phyloP scores from a whole-genome alignment of 768 basidiomycete genomes.

The Auricularia sp. region DNA sequence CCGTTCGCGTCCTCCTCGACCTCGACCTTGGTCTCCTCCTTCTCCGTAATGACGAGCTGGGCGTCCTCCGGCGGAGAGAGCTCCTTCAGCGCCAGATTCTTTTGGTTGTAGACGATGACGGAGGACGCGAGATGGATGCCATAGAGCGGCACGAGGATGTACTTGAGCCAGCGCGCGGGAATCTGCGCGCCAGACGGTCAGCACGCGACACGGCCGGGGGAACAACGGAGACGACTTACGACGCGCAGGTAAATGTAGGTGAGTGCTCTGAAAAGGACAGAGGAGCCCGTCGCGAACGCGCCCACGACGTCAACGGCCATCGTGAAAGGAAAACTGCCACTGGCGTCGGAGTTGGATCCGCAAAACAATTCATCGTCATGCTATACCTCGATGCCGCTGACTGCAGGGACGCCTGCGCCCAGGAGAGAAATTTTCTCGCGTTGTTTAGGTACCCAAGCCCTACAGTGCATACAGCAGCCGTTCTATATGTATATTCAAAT shows the following conservation, averaged over 20 bases:
- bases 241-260: slow-evolving; percentile 43
- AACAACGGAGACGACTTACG: slow-evolving; percentile 23
- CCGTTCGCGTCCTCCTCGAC: not conserved
- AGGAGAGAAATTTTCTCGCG: not conserved
- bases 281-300: not conserved
- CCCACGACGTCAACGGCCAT: not conserved
- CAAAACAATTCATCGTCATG: not conserved
- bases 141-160: slow-evolving; percentile 21
- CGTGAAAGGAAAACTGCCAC: not conserved
- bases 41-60: not conserved
- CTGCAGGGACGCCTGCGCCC: not conserved
- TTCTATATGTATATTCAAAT: not conserved
- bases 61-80: not conserved
- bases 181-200: slow-evolving; percentile 22
- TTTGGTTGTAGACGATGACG: slow-evolving; percentile 9
- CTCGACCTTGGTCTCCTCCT: not conserved
- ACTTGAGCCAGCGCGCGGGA: slow-evolving; percentile 27
- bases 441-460: not conserved
- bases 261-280: slow-evolving; percentile 30
- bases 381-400: not conserved
- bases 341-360: not conserved
- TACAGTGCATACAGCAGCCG: not conserved
- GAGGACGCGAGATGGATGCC: slow-evolving; percentile 15
- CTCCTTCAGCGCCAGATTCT: slow-evolving; percentile 7
- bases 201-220: not conserved